These are phyloP conservation scores for Heracleum sosnowskyi DNA, from an alignment of 129 eudicot genomes.

Conservation along the genomic window DNA sequence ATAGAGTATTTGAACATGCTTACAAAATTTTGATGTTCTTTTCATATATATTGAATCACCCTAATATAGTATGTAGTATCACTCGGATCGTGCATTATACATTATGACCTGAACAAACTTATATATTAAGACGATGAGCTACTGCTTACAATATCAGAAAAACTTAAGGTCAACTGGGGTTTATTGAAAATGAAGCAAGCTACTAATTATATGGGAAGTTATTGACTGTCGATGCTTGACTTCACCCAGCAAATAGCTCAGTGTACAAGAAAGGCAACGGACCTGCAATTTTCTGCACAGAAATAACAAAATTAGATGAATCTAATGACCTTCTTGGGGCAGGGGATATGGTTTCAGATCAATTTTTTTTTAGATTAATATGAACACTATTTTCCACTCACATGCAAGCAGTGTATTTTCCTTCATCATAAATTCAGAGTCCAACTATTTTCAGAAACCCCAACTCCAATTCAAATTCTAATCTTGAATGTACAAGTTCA, in stretches of 20 bases:
- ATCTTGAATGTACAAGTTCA: neutral
- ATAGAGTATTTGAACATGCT: neutral
- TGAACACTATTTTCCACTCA: neutral
- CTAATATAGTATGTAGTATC: neutral
- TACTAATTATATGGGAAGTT: neutral
- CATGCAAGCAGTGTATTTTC: neutral
- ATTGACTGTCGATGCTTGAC: neutral
- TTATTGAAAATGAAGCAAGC: slow-evolving; percentile 10
- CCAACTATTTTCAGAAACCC: neutral
- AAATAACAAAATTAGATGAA: neutral
- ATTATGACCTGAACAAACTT: neutral
- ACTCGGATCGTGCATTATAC: neutral
- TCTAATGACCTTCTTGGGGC: neutral
- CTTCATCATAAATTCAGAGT: neutral
- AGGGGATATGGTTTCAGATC: neutral
- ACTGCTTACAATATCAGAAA: neutral
- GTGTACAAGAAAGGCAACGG: neutral
- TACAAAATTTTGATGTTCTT: neutral
- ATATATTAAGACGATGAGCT: neutral
- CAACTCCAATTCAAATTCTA: neutral
- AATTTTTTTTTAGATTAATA: neutral
- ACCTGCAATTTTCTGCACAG: slow-evolving; percentile 1
- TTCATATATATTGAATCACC: neutral
- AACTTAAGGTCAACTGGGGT: neutral
- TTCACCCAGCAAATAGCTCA: slow-evolving; percentile 1